Base-by-base conservation (phyloP, 2,329 filamentous ascomycete species). In the Cercospora sp. region DNA sequence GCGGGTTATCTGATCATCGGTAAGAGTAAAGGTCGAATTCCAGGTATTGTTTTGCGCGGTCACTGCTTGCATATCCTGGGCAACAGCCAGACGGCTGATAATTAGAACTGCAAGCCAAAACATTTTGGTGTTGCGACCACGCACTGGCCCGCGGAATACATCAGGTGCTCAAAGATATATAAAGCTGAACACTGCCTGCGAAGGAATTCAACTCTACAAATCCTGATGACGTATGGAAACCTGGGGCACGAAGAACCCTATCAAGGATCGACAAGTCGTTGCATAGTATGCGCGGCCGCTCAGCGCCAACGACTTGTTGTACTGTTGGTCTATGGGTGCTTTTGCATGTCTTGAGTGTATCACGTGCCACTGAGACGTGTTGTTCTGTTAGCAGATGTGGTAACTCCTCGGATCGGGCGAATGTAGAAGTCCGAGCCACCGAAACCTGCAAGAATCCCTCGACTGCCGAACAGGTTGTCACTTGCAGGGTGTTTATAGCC, bases 21-120 rank as follows among this genome's bases (percentile, higher is more conserved):
- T 70, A 26, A 75, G 59, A 18, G 69, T 53, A 43, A 74, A 74
- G 24, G 68, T 72, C 10, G 73, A 74, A 64, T 77, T 76, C 66
- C 69, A 76, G 10, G 69, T 74, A 59, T 70, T 66, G 64, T 64
- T 75, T 58, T 76, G 74, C 12, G 30, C 28, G 3, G 32, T 34
- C 3, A 9, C 57, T 34, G 13, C 13, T 34, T 10, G 16, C n/a
- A 7, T 9, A 24, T 32, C 32, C 10, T 37, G 32, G 32, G 18
- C 32, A 18, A 5, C 16, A 28, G 30, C 28, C n/a, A 12, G 30
- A 12, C 12, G 43, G 5, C n/a, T 49, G 43, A 10, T 10, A 18
- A 8, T 49, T 5, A 13, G 8, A 24, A 49, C 7, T 49, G 32
- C 32, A 34, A 60, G 32, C 18, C 26, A 34, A 18, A 58, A 8